Evolutionary conservation across 2,329 filamentous ascomycete species (phyloP), one percentile per base, ranked within the genome.

Genomic region (Proliferodiscus dingleyae): DNA sequence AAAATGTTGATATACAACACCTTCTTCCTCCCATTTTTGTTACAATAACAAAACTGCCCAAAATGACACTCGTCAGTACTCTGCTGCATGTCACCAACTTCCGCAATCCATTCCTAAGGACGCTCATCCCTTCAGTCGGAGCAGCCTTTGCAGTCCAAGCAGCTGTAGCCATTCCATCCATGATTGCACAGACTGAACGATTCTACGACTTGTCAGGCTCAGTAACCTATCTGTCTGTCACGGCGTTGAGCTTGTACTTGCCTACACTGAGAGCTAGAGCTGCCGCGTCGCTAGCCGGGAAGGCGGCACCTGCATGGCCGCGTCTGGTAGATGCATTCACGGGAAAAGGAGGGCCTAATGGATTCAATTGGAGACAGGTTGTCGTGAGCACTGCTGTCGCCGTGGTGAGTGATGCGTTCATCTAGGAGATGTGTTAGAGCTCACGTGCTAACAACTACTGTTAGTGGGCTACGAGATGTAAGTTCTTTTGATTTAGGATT

Each of bases 181-280:
- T 84, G 49, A 52, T 73, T 21, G 67, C 70, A 24, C 73, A 80
- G 56, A 76, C 77, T 5, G 83, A 87, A 59, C 74, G 77, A 29
- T 84, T 83, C 69, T 87, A 83, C 61, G 83, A 87, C 60, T 63
- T 83, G 38, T 82, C 79, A 2, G 83, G 83, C 38, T 81, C 80
- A 11, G 58, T 83, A 24, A 85, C 82, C 2, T 84, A 83, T 59
- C 70, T 86, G 29, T 77, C 78, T 43, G 81, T 81, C 61, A 79
- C 78, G 11, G 75, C 77, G 0, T 63, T 85, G 22, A 79, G 75
- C 47, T 67, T 86, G 13, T 80, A 77, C 52, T 68, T 85, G 13
- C 81, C 81, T 0, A 72, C 73, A 3, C 65, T 83, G 45, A 70
- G 80, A 33, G 76, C 76, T 11, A 69, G 72, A 36, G 69, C 70